Evolutionary conservation across 306 rosid species (phyloP).

Genomic region (Luffa acutangula): DNA sequence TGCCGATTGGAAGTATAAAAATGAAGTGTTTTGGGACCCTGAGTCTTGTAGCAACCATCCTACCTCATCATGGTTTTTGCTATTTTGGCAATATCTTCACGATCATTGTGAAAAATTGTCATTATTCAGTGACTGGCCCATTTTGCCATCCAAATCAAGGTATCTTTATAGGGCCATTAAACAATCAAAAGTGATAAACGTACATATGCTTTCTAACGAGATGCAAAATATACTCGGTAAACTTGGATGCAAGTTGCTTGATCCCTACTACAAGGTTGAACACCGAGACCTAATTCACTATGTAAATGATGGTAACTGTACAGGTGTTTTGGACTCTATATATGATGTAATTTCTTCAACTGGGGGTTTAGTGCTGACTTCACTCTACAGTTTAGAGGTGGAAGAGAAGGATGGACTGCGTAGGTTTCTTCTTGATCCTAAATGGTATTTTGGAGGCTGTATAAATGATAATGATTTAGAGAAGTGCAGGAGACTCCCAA

Average conservation of each 20-base stretch:
- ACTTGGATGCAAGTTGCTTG: constrained; percentile 73
- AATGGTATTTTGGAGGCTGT: constrained; percentile 72
- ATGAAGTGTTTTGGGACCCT: constrained; percentile 74
- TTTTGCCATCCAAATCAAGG: constrained; percentile 75
- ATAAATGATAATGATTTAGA: constrained; percentile 44
- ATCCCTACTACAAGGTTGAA: constrained; percentile 46
- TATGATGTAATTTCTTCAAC: constrained; percentile 36
- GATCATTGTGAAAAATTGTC: constrained; percentile 43
- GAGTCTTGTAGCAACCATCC: constrained; percentile 60
- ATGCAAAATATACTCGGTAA: constrained; percentile 46
- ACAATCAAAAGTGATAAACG: constrained; percentile 58
- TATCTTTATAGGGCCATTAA: constrained; percentile 58
- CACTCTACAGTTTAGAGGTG: constrained; percentile 44
- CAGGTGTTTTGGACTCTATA: constrained; percentile 63
- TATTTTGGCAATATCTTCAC: constrained; percentile 73
- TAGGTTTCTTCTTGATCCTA: constrained; percentile 69
- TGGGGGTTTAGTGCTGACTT: constrained; percentile 32
- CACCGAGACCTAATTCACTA: constrained; percentile 60
- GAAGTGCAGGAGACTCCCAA: constrained; percentile 65
- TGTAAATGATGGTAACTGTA: constrained; percentile 56
- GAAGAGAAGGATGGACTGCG: constrained; percentile 73
- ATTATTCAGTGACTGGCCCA: constrained; percentile 83
- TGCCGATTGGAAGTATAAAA: constrained; percentile 75
- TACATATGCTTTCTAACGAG: constrained; percentile 45
- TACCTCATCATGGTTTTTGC: constrained; percentile 60